These are phyloP conservation scores for Cichorium intybus DNA, from an alignment of 140 eudicot genomes.

Conservation along the genomic window DNA sequence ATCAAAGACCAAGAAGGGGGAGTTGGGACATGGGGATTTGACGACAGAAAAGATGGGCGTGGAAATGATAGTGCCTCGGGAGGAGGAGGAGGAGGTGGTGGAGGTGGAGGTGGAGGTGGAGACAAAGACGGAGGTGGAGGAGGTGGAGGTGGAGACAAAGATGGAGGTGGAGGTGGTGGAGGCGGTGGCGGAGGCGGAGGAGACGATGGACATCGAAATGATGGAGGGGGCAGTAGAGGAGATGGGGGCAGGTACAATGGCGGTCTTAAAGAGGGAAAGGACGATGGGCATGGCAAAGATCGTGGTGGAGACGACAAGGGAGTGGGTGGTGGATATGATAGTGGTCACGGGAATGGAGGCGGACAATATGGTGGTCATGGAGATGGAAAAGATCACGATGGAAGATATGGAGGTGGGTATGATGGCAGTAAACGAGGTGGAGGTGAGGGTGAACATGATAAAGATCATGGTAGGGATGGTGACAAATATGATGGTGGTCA, in stretches of 20 bases:
- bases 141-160: neutral
- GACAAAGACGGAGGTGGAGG: too few relatives aligned
- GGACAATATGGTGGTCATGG: too few relatives aligned
- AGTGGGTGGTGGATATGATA: neutral
- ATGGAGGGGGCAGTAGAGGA: neutral
- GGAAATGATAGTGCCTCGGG: neutral
- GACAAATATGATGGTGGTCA: neutral
- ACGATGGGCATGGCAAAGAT: neutral
- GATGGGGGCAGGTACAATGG: too few relatives aligned
- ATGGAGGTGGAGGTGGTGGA: constrained; percentile 7
- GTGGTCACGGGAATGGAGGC: neutral
- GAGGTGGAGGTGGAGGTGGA: neutral
- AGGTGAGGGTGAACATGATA: neutral
- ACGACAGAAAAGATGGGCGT: too few relatives aligned
- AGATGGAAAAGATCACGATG: too few relatives aligned
- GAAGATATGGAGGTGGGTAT: neutral
- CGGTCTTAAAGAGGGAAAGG: neutral
- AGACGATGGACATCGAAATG: neutral
- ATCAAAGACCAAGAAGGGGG: neutral
- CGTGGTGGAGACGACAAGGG: neutral
- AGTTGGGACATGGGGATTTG: neutral
- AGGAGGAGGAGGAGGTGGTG: neutral
- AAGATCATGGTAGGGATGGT: neutral
- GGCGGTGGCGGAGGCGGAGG: neutral
- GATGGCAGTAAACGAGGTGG: neutral